These are phyloP conservation scores for Cutaneotrichosporon cavernicola DNA, from an alignment of 1,284 basidiomycete species.

Conservation along the genomic window DNA sequence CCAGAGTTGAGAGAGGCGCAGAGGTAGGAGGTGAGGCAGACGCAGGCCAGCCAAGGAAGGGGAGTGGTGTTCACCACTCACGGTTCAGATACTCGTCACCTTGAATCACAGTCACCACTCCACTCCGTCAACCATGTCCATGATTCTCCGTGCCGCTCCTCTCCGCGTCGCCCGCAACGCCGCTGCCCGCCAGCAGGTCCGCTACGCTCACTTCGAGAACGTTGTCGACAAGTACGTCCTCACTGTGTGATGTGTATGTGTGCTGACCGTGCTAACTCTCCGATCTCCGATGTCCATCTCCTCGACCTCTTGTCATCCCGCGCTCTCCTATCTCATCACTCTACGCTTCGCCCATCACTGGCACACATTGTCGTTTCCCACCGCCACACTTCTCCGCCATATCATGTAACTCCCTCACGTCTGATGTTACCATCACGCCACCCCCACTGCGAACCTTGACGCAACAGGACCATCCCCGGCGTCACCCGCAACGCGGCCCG, in stretches of 20 bases:
- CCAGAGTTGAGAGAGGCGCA: background rate
- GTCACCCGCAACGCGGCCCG: slow-evolving; percentile 40
- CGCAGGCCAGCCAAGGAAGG: too few species aligned
- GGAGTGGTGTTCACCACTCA: background rate
- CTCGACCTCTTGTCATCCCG: background rate
- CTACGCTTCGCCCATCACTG: background rate
- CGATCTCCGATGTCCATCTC: background rate
- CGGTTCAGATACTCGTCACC: slow-evolving; percentile 2
- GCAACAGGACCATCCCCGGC: slow-evolving; percentile 43
- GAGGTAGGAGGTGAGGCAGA: background rate
- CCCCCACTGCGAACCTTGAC: background rate
- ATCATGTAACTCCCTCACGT: background rate
- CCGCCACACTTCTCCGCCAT: background rate
- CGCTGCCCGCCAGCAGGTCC: slow-evolving; percentile 20
- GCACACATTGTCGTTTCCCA: background rate
- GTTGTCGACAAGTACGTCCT: slow-evolving; percentile 24
- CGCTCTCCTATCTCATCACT: background rate
- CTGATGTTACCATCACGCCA: background rate
- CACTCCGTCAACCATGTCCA: slow-evolving; percentile 19
- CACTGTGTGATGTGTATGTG: background rate
- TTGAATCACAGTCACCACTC: slow-evolving; percentile 15
- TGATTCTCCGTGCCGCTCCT: slow-evolving; percentile 22
- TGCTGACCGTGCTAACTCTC: slow-evolving; percentile 11
- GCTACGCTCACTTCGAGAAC: slow-evolving; percentile 27
- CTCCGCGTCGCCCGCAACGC: slow-evolving; percentile 21